These are phyloP conservation scores for Ulvella scutata DNA, from an alignment of 139 green algal genomes.

Conservation along the genomic window DNA sequence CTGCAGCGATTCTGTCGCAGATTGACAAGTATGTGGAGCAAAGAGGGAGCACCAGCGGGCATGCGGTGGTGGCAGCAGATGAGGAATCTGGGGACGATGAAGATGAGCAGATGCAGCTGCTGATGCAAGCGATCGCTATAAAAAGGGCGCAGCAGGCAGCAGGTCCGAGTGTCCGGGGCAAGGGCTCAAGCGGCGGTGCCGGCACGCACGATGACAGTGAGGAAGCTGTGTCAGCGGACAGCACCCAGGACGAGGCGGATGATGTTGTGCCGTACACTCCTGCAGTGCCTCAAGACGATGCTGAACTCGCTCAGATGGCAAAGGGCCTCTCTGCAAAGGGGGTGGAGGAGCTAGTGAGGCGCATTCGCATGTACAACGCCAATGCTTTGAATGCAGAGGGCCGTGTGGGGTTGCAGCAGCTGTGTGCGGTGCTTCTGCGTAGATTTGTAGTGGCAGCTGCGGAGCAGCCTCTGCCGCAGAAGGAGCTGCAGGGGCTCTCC, in stretches of 20 bases:
- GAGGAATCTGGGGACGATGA: not conserved
- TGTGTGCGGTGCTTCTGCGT: slow-evolving; percentile 81
- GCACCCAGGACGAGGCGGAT: slow-evolving; percentile 5
- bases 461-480: slow-evolving; percentile 26
- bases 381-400: slow-evolving; percentile 41
- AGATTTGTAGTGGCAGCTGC: slow-evolving; percentile 71
- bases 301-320: slow-evolving; percentile 37
- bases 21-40: not conserved
- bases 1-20: not conserved
- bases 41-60: not conserved
- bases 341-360: slow-evolving; percentile 37
- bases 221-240: not conserved
- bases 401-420: slow-evolving; percentile 60
- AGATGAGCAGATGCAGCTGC: not conserved
- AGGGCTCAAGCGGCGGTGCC: not conserved
- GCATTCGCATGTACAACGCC: slow-evolving; percentile 68
- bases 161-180: not conserved
- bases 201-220: not conserved
- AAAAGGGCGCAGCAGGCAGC: not conserved
- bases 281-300: slow-evolving; percentile 47
- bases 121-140: not conserved
- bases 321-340: slow-evolving; percentile 27
- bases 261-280: slow-evolving; percentile 64
- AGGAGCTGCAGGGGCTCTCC: slow-evolving; percentile 52
- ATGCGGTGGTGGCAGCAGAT: not conserved